Evolutionary conservation across 1,284 basidiomycete species (phyloP).

Genomic region (Ustilago xerochloae): DNA sequence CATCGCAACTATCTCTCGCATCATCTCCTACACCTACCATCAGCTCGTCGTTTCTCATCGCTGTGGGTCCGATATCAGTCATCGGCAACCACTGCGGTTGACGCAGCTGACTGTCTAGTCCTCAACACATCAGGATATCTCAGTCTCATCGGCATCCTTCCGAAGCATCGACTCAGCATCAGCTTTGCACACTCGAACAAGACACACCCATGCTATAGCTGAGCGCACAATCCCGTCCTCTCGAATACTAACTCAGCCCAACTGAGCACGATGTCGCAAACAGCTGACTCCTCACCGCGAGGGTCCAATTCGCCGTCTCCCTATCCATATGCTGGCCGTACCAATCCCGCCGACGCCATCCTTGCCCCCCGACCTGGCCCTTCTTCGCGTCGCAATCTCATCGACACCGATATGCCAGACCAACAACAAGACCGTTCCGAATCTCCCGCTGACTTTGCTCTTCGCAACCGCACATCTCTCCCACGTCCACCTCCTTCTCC

Average conservation of each 20-base stretch:
- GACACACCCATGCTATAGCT: not conserved
- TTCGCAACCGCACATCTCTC: slow-evolving; percentile 4
- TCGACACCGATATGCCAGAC: slow-evolving; percentile 40
- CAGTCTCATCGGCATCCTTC: not conserved
- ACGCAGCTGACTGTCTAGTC: too few species aligned
- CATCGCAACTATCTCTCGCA: not conserved
- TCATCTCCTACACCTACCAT: not conserved
- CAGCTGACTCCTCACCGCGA: slow-evolving; percentile 44
- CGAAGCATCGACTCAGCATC: not conserved
- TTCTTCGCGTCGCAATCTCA: slow-evolving; percentile 19
- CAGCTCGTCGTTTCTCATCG: not conserved
- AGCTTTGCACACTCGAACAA: not conserved
- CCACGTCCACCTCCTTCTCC: slow-evolving; percentile 60
- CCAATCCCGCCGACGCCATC: slow-evolving; percentile 1
- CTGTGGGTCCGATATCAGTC: too few species aligned
- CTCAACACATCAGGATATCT: too few species aligned
- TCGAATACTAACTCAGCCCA: not conserved
- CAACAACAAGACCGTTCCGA: slow-evolving; percentile 36
- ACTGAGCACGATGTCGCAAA: slow-evolving; percentile 28
- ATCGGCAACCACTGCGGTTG: too few species aligned
- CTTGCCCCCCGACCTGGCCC: slow-evolving; percentile 12
- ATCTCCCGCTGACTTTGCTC: slow-evolving; percentile 32
- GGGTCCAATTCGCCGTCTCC: slow-evolving; percentile 52
- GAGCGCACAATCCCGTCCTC: not conserved
- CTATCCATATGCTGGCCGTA: slow-evolving; percentile 20